Percentiles rank a stretch among this genome's conserved stretches.
Conservation (phyloP, 2,329 filamentous ascomycete genomes). For the Epichloe sibirici region DNA sequence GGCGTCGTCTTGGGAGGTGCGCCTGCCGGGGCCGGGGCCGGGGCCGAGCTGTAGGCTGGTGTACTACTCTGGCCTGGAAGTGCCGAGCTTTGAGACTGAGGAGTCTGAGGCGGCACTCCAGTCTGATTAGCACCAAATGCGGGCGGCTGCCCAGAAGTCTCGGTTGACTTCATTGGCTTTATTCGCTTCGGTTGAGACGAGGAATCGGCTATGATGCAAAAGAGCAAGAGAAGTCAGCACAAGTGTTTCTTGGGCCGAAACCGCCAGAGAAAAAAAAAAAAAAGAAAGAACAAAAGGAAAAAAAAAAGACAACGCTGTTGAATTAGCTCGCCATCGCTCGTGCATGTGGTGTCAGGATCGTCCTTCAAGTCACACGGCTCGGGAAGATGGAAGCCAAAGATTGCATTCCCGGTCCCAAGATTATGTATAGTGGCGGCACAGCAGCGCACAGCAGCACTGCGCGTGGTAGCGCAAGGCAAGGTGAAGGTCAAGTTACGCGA, state of each 20-base stretch:
- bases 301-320: background rate
- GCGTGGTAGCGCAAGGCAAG: slow-evolving; percentile 5
- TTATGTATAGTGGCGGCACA: slow-evolving; percentile 6
- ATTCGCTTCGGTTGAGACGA: slow-evolving; percentile 42
- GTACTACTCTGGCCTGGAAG: slow-evolving; percentile 30
- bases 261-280: background rate
- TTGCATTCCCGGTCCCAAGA: background rate
- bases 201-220: slow-evolving; percentile 28
- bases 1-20: slow-evolving; percentile 69
- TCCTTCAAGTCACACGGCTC: slow-evolving; percentile 2
- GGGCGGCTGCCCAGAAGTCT: slow-evolving; percentile 43
- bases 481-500: slow-evolving; percentile 13
- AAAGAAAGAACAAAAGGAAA: background rate
- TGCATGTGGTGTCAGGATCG: background rate
- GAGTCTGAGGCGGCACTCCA: slow-evolving; percentile 40
- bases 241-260: background rate
- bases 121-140: slow-evolving; percentile 29
- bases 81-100: slow-evolving; percentile 37
- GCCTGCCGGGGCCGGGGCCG: slow-evolving; percentile 26
- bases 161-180: slow-evolving; percentile 50
- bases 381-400: background rate
- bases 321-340: background rate
- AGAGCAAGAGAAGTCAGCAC: background rate
- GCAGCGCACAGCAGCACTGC: slow-evolving; percentile 5
- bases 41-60: slow-evolving; percentile 26